phyloP scores from a whole-genome alignment of 1,284 basidiomycete genomes.

The Ceratobasidium sp. region DNA sequence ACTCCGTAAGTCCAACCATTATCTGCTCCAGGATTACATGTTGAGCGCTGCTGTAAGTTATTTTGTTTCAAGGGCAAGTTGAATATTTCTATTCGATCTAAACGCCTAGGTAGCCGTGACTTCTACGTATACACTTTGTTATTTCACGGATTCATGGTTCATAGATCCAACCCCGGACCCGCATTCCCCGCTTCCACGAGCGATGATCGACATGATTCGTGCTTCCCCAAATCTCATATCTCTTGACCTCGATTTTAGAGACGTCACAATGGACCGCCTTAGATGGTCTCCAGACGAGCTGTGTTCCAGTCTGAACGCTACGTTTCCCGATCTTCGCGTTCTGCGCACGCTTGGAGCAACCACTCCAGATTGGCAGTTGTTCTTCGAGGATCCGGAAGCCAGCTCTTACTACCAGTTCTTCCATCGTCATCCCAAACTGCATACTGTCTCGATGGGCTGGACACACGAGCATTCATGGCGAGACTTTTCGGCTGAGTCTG shows the following conservation, averaged over 20 bases:
- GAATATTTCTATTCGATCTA: constrained; percentile 4
- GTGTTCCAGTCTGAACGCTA: not conserved
- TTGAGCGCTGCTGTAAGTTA: not conserved
- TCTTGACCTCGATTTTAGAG: constrained; percentile 14
- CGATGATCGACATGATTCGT: constrained; percentile 21
- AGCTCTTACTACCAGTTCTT: constrained; percentile 11
- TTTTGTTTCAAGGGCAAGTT: constrained; percentile 8
- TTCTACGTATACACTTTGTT: not conserved
- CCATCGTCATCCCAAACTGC: not conserved
- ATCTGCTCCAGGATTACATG: not conserved
- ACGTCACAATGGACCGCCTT: not conserved
- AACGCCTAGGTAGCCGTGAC: not conserved
- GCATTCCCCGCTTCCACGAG: not conserved
- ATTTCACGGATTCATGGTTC: not conserved
- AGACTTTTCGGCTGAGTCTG: not conserved
- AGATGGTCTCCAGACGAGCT: constrained; percentile 20
- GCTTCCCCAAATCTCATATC: constrained; percentile 10
- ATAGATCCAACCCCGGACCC: not conserved
- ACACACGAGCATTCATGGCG: constrained; percentile 3
- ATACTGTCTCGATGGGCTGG: constrained; percentile 20
- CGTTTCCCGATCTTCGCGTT: not conserved
- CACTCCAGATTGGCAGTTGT: constrained; percentile 4
- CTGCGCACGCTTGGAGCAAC: not conserved
- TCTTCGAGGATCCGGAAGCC: constrained; percentile 3
- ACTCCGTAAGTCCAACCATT: not conserved